A percentile compares a stretch with the other conserved stretches of the same genome.
These are phyloP conservation scores for Orbilia ellipsospora DNA, from an alignment of 2,329 filamentous ascomycete species.

Conservation along the genomic window DNA sequence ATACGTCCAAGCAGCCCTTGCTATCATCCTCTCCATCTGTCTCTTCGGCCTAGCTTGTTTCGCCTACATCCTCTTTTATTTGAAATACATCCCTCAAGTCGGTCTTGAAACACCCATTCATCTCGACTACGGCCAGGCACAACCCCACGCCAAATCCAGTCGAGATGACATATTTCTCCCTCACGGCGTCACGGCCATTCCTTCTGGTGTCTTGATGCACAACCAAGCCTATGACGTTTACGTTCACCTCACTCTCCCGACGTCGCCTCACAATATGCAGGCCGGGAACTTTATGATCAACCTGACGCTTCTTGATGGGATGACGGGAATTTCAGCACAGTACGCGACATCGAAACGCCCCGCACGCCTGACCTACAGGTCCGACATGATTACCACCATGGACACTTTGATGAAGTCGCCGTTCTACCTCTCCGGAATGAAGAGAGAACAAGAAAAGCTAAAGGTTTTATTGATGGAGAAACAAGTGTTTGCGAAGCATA, in stretches of 20 bases:
- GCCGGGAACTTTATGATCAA: conserved; percentile 96
- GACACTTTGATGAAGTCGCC: conserved; percentile 57
- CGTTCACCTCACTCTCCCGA: conserved; percentile 79
- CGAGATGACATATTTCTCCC: conserved; percentile 61
- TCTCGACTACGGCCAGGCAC: conserved; percentile 71
- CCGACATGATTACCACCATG: conserved; percentile 69
- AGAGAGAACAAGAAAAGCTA: conserved; percentile 55
- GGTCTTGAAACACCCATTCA: conserved; percentile 72
- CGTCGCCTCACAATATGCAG: conserved; percentile 78
- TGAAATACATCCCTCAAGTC: conserved; percentile 74
- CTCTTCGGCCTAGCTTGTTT: conserved; percentile 70
- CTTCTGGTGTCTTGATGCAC: conserved; percentile 69
- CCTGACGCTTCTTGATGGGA: conserved; percentile 71
- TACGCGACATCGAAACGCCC: conserved; percentile 77
- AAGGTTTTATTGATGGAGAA: conserved; percentile 55
- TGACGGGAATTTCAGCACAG: conserved; percentile 62
- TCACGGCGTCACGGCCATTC: conserved; percentile 67
- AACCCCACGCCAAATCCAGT: no score
- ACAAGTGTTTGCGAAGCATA: conserved; percentile 36
- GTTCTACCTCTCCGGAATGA: conserved; percentile 54
- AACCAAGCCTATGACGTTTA: conserved; percentile 86
- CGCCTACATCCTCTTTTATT: conserved; percentile 76
- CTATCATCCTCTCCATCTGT: conserved; percentile 65
- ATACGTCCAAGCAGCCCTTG: conserved; percentile 69
- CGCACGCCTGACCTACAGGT: conserved; percentile 81